Conservation (phyloP, 2,329 filamentous ascomycete genomes). For the Fusarium austroafricanum region DNA sequence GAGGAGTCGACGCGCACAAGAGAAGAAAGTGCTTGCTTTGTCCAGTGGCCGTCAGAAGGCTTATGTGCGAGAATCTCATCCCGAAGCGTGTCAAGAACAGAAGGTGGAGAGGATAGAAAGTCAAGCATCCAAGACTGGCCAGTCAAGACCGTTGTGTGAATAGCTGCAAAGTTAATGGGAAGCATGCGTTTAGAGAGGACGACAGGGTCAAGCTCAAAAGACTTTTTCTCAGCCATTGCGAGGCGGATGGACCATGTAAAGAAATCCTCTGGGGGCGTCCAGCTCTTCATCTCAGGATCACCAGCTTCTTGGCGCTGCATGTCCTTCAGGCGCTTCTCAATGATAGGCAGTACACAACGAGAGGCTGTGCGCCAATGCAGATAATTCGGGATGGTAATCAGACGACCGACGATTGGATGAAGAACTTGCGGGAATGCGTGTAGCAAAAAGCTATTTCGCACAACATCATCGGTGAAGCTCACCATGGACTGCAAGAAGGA, state of each 20-base stretch:
- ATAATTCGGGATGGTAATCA: constrained; percentile 59
- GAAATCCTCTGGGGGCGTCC: constrained; percentile 64
- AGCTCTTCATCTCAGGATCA: constrained; percentile 55
- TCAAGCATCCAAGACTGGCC: constrained; percentile 61
- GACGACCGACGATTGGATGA: constrained; percentile 61
- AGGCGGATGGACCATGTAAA: constrained; percentile 68
- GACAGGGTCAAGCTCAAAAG: constrained; percentile 58
- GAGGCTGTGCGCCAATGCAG: constrained; percentile 60
- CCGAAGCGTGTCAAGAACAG: constrained; percentile 54
- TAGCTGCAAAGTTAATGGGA: constrained; percentile 68
- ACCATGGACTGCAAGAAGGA: constrained; percentile 60
- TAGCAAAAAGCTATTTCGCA: constrained; percentile 59
- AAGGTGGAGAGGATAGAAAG: constrained; percentile 55
- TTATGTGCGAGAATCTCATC: constrained; percentile 53
- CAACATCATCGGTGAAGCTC: constrained; percentile 62
- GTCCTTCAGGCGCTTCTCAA: constrained; percentile 60
- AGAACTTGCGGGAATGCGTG: constrained; percentile 60
- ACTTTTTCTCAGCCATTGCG: constrained; percentile 58
- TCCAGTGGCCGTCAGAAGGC: constrained; percentile 56
- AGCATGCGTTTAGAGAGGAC: constrained; percentile 64
- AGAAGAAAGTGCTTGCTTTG: constrained; percentile 56
- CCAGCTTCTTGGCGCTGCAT: constrained; percentile 56
- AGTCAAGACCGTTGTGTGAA: constrained; percentile 68
- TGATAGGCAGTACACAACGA: constrained; percentile 58
- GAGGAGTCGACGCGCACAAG: constrained; percentile 63